Percentiles rank a stretch among this genome's conserved stretches.
Evolutionary conservation across 495 filamentous ascomycete genomes (phyloP).

Genomic region (Bacidia rubella): DNA sequence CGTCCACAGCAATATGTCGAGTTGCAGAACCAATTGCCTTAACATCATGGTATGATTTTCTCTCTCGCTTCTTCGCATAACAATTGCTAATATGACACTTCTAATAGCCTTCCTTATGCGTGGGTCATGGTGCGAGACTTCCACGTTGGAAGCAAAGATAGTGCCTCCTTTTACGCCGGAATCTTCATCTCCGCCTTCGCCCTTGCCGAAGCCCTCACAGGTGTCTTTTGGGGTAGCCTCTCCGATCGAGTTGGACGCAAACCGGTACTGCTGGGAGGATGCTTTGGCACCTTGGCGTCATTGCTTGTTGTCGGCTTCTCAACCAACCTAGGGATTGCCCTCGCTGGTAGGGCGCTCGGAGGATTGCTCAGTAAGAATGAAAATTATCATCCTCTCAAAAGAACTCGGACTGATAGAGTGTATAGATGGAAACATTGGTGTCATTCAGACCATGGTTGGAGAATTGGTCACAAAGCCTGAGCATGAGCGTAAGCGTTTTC

Average conservation of each 20-base stretch:
- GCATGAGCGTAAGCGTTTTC: constrained; percentile 59
- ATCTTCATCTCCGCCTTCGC: constrained; percentile 77
- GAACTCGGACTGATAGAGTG: too few relatives aligned
- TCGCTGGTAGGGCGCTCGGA: constrained; percentile 60
- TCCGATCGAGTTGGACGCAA: constrained; percentile 77
- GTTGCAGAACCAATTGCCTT: constrained; percentile 81
- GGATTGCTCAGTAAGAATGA: constrained; percentile 46
- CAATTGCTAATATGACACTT: too few relatives aligned
- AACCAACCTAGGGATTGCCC: constrained; percentile 62
- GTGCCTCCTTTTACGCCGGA: constrained; percentile 74
- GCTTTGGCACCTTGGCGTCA: constrained; percentile 64
- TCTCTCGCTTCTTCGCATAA: too few relatives aligned
- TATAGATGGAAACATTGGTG: constrained; percentile 64
- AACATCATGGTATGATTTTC: too few relatives aligned
- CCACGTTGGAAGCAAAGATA: constrained; percentile 47
- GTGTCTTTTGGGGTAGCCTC: constrained; percentile 73
- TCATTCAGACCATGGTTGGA: constrained; percentile 87
- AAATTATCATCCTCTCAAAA: too few relatives aligned
- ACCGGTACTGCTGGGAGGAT: constrained; percentile 66
- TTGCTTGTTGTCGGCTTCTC: constrained; percentile 75
- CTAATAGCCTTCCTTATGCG: constrained; percentile 78
- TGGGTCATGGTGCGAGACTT: constrained; percentile 70
- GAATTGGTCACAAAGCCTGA: constrained; percentile 66
- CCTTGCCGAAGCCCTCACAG: constrained; percentile 64
- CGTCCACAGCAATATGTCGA: constrained; percentile 64